A percentile compares a stretch with the other conserved stretches of the same genome.
phyloP scores from a whole-genome alignment of 305 asterid species.

The Rubia tinctorum region DNA sequence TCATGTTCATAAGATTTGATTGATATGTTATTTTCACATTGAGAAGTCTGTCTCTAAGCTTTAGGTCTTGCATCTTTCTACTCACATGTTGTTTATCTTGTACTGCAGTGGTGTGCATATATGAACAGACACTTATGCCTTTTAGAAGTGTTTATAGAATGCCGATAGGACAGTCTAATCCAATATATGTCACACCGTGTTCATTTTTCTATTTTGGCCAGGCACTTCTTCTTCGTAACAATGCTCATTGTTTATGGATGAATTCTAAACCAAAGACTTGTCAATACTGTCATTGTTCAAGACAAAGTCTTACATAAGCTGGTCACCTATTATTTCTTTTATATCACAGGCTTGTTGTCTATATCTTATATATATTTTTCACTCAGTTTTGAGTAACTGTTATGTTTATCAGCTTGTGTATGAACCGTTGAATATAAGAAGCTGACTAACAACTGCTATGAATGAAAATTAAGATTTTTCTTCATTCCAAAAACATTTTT shows the following conservation, averaged over 20 bases:
- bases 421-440: background rate
- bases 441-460: background rate
- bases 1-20: background rate
- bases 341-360: constrained; percentile 67
- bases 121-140: background rate
- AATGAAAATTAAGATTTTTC: background rate
- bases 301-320: constrained; percentile 82
- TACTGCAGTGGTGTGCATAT: background rate
- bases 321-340: constrained; percentile 97
- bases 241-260: constrained; percentile 97
- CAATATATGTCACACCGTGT: background rate
- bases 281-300: constrained; percentile 74
- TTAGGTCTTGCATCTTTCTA: background rate
- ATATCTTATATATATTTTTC: constrained; percentile 18
- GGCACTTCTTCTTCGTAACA: constrained; percentile 99
- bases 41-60: background rate
- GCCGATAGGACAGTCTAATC: background rate
- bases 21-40: background rate
- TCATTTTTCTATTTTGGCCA: constrained; percentile 28
- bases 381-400: background rate
- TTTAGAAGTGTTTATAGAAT: constrained; percentile 2
- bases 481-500: background rate
- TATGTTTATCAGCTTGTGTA: constrained; percentile 5
- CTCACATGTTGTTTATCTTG: background rate
- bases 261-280: constrained; percentile 92